Conservation (phyloP, 441 rosid genomes). For the Populus tomentosa region DNA sequence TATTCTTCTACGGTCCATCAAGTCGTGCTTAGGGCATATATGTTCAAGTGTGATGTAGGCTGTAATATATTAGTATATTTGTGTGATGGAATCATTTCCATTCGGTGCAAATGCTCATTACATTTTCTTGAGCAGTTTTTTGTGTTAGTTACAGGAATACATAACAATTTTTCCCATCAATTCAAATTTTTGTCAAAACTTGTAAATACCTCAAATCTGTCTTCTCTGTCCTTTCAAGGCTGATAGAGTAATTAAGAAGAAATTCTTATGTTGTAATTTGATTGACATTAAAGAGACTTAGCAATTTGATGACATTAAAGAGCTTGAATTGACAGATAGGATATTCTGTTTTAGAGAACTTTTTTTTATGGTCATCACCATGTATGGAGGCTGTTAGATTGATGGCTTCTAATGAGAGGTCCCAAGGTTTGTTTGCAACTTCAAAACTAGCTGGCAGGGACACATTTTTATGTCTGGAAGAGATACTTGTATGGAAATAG, state of each 20-base stretch:
- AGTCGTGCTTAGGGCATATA: background rate
- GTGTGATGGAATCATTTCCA: background rate
- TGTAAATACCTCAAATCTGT: background rate
- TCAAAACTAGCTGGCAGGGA: background rate
- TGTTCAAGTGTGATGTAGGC: background rate
- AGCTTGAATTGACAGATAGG: background rate
- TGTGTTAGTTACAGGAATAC: background rate
- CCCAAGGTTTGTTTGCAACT: background rate
- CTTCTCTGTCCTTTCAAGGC: background rate
- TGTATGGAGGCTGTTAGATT: background rate
- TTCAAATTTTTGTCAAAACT: background rate
- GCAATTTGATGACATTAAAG: background rate
- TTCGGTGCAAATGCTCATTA: background rate
- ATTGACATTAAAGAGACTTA: background rate
- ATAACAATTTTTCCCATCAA: background rate
- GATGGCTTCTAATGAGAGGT: background rate
- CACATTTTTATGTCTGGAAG: background rate
- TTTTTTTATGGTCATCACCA: background rate
- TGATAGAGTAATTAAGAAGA: background rate
- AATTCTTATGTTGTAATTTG: background rate
- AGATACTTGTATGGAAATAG: background rate
- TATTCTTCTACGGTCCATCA: background rate
- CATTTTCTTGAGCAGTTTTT: background rate
- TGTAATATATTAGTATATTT: no score
- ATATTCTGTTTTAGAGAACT: background rate